These are phyloP conservation scores for Calcarisporium arbuscula DNA, from an alignment of 2,329 filamentous ascomycete genomes.

Conservation along the genomic window DNA sequence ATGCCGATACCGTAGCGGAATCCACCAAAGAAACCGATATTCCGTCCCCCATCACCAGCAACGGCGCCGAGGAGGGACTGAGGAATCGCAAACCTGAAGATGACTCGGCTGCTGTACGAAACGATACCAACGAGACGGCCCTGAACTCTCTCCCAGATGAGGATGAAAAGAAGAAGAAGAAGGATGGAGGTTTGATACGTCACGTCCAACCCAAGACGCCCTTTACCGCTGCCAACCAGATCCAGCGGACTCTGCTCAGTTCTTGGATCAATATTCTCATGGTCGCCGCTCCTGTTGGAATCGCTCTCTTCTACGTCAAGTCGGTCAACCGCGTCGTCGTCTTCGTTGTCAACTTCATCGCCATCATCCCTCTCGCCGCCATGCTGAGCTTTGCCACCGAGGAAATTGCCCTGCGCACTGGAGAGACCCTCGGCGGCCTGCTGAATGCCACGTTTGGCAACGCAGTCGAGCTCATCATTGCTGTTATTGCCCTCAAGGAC, in stretches of 20 bases:
- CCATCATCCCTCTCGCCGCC: constrained; percentile 82
- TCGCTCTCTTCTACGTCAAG: constrained; percentile 61
- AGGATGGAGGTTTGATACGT: constrained; percentile 35
- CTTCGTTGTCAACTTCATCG: constrained; percentile 89
- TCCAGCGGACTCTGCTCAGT: constrained; percentile 68
- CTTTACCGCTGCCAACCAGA: constrained; percentile 57
- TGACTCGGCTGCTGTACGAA: constrained; percentile 14
- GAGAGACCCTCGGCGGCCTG: constrained; percentile 81
- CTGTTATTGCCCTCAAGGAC: constrained; percentile 73
- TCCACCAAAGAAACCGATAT: too few species aligned
- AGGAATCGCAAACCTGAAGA: constrained; percentile 26
- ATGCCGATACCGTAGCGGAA: constrained; percentile 17
- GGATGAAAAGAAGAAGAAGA: constrained; percentile 29
- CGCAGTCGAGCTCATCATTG: constrained; percentile 83
- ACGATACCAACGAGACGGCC: constrained; percentile 15
- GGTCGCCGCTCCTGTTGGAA: constrained; percentile 71
- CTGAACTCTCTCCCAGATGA: constrained; percentile 1
- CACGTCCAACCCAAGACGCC: constrained; percentile 43
- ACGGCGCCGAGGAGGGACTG: constrained; percentile 18
- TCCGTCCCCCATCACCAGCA: too few species aligned
- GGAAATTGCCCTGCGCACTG: constrained; percentile 74
- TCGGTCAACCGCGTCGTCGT: constrained; percentile 53
- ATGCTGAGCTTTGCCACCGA: constrained; percentile 87
- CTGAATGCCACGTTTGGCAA: constrained; percentile 93
- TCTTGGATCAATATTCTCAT: constrained; percentile 86